Evolutionary conservation across 208 protist species (phyloP).

Genomic region (Wallacemonas sp.): DNA sequence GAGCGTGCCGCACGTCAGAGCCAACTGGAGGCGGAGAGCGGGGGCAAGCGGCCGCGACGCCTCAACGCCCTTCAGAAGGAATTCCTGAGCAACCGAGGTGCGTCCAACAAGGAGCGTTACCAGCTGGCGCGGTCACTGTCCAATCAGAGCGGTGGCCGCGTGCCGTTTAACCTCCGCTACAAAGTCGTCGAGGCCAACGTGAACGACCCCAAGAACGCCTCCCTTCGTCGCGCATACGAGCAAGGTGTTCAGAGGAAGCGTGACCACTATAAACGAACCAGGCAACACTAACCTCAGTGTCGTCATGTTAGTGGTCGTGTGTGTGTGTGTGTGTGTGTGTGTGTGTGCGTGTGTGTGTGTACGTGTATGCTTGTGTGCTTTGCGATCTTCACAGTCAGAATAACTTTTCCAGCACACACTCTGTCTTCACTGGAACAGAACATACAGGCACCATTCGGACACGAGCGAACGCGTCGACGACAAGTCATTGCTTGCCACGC

Average conservation of each 20-base stretch:
- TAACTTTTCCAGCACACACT: too few species aligned
- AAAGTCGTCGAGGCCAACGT: slow-evolving; percentile 82
- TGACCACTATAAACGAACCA: slow-evolving; percentile 41
- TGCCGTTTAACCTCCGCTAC: slow-evolving; percentile 89
- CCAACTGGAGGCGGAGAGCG: neutral
- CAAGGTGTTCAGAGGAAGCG: slow-evolving; percentile 56
- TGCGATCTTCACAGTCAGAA: too few species aligned
- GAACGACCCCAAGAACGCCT: slow-evolving; percentile 53
- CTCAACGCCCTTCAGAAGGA: slow-evolving; percentile 52
- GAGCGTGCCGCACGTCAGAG: slow-evolving; percentile 16
- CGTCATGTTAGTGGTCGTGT: too few species aligned
- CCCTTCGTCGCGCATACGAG: slow-evolving; percentile 47
- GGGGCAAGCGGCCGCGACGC: slow-evolving; percentile 15
- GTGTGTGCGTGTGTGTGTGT: too few species aligned
- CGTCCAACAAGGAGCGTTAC: slow-evolving; percentile 60
- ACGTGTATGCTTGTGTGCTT: too few species aligned
- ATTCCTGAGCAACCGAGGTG: slow-evolving; percentile 53
- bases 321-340: too few species aligned
- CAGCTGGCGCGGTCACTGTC: slow-evolving; percentile 61
- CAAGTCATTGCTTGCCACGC: too few species aligned
- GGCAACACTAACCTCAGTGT: too few species aligned
- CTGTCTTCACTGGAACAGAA: too few species aligned
- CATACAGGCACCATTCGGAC: too few species aligned
- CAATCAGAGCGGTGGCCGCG: slow-evolving; percentile 65
- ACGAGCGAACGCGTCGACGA: too few species aligned